Evolutionary conservation across 106 monocot species (phyloP).

Genomic region (Hemerocallis citrina): DNA sequence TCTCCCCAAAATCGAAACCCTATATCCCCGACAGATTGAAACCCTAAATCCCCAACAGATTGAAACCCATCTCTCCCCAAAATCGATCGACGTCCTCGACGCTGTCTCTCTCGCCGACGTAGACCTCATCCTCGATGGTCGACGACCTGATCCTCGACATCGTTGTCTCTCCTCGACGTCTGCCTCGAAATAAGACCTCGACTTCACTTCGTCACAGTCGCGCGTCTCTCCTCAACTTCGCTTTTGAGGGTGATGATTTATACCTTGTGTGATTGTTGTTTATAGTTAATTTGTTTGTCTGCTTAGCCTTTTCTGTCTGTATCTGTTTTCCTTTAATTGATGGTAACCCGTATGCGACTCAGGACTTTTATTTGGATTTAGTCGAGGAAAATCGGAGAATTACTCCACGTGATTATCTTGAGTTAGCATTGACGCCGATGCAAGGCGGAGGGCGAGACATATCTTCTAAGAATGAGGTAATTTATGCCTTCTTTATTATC

Average conservation of each 20-base stretch:
- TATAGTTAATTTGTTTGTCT: not conserved
- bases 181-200: too few relatives aligned
- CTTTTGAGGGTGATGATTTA: conserved; percentile 44
- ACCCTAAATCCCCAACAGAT: too few relatives aligned
- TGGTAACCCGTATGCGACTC: not conserved
- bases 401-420: conserved; percentile 91
- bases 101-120: too few relatives aligned
- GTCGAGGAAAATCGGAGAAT: conserved; percentile 70
- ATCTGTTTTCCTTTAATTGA: not conserved
- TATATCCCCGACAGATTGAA: too few relatives aligned
- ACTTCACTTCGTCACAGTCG: too few relatives aligned
- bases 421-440: conserved; percentile 82
- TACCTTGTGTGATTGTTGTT: not conserved
- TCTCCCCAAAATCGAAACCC: too few relatives aligned
- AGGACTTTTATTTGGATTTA: conserved; percentile 96
- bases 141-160: too few relatives aligned
- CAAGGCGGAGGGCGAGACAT: conserved; percentile 64
- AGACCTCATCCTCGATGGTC: too few relatives aligned
- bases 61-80: too few relatives aligned
- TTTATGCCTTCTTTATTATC: not conserved
- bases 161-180: too few relatives aligned
- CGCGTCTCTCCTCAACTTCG: too few relatives aligned
- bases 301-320: not conserved
- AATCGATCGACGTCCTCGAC: too few relatives aligned
- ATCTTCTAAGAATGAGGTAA: conserved; percentile 83